Base-by-base conservation (phyloP, 306 rosid genomes). In the Fragaria ananassa region DNA sequence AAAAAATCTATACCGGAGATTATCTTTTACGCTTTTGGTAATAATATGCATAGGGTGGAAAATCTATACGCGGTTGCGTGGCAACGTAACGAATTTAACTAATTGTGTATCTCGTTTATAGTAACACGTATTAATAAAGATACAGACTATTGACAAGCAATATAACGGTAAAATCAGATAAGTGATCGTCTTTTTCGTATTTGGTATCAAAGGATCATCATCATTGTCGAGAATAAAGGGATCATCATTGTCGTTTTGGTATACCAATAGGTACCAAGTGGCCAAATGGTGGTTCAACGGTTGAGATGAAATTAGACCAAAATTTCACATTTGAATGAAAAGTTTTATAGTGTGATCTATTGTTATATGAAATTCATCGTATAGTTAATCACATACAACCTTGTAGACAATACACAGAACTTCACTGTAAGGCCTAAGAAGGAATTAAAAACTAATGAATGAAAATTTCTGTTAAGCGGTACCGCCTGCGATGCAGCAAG, bases 51-150 rank as follows among this genome's bases (percentile, higher is more conserved):
- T 6, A 11, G 27, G 0, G 27, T 10, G 0, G 57, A 4, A 53
- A 53, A 19, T 3, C 12, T 19, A 19, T 0, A 5, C 0, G 4
- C 1, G 11, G 8, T 0, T 2, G 60, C 0, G 25, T 0, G 11
- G 8, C 3, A 19, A 53, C 27, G 8, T 53, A 15, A 17, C 21
- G 8, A 50, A 50, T 7, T 50, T 50, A 53, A n/a, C 27, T 1
- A n/a, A 54, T 13, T 54, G 13, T 54, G 1, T n/a, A n/a, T 54
- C 9, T 54, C 12, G 1, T 54, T 54, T n/a, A 17, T 1, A n/a
- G 57, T 54, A n/a, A 54, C 9, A 18, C 4, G 1, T 17, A 50
- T 50, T 4, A 50, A 50, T 1, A 17, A 50, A 15, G 8, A 15
- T 4, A n/a, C 46, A 42, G 1, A 15, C 56, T 5, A 50, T 2